Evolutionary conservation across 2,329 filamentous ascomycete genomes (phyloP).

Genomic region (Cordyceps cicadae): DNA sequence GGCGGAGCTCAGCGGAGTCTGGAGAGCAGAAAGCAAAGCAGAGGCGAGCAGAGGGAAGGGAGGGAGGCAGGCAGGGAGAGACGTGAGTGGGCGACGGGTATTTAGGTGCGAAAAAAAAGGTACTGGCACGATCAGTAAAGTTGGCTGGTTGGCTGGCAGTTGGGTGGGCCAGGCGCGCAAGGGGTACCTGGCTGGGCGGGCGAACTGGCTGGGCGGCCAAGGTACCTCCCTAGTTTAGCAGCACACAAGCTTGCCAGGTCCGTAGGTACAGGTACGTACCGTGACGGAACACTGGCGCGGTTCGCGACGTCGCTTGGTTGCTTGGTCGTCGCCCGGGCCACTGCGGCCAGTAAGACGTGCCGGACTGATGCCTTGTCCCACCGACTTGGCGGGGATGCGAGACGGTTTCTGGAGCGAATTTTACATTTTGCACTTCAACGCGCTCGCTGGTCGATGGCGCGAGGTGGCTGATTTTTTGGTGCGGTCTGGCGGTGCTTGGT

Average conservation of each 20-base stretch:
- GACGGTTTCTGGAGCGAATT: constrained; percentile 6
- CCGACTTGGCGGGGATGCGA: constrained; percentile 13
- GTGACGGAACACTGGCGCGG: constrained; percentile 18
- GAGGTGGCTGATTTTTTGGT: neutral
- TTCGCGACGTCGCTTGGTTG: constrained; percentile 17
- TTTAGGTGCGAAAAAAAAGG: neutral
- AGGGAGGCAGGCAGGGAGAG: neutral
- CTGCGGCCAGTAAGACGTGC: constrained; percentile 14
- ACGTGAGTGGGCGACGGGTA: constrained; percentile 2
- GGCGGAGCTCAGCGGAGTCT: constrained; percentile 12
- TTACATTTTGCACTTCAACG: constrained; percentile 1
- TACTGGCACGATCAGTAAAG: neutral
- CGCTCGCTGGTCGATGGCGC: neutral
- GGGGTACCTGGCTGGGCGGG: neutral
- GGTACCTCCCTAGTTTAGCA: neutral
- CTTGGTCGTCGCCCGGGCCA: constrained; percentile 26
- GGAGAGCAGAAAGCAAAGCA: constrained; percentile 2
- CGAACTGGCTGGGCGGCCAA: neutral
- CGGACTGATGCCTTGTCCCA: constrained; percentile 20
- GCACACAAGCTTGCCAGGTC: too few relatives aligned
- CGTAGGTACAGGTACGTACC: constrained; percentile 5
- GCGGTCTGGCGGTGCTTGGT: too few relatives aligned
- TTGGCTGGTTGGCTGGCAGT: neutral
- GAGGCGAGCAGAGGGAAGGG: too few relatives aligned
- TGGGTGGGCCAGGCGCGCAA: constrained; percentile 1